These are phyloP conservation scores for Parathielavia appendiculata DNA, from an alignment of 495 filamentous ascomycete species.

Conservation along the genomic window DNA sequence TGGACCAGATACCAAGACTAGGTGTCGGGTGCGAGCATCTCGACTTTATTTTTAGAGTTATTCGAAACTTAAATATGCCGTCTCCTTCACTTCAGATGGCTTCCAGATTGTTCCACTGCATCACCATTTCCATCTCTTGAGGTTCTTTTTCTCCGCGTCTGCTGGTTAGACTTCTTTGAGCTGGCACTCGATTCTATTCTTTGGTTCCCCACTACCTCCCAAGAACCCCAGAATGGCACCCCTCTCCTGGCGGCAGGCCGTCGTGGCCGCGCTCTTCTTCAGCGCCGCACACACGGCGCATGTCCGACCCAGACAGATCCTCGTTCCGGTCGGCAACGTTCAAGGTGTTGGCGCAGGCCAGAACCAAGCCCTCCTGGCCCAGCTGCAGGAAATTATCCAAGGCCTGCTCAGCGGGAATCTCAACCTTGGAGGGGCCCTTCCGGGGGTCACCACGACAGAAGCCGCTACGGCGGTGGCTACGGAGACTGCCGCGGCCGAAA, in stretches of 20 bases:
- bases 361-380: conserved; percentile 1
- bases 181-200: conserved; percentile 6
- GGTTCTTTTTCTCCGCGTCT: conserved; percentile 1
- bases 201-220: neutral
- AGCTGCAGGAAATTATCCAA: conserved; percentile 5
- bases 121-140: neutral
- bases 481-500: neutral
- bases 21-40: neutral
- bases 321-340: neutral
- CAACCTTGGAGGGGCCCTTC: conserved; percentile 7
- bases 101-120: neutral
- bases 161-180: conserved; percentile 8
- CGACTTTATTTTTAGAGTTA: conserved; percentile 1
- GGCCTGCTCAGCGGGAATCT: neutral
- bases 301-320: neutral
- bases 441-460: neutral
- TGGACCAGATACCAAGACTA: neutral
- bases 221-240: conserved; percentile 10
- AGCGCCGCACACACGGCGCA: conserved; percentile 5
- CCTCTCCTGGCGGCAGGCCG: conserved; percentile 23
- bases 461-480: neutral
- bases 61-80: neutral
- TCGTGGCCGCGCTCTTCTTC: conserved; percentile 20
- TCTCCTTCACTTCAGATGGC: neutral
- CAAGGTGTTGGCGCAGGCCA: neutral